Evolutionary conservation across 345 rosid species (phyloP), one percentile per base, ranked within the genome.

Genomic region (Hypericum androsaemum): DNA sequence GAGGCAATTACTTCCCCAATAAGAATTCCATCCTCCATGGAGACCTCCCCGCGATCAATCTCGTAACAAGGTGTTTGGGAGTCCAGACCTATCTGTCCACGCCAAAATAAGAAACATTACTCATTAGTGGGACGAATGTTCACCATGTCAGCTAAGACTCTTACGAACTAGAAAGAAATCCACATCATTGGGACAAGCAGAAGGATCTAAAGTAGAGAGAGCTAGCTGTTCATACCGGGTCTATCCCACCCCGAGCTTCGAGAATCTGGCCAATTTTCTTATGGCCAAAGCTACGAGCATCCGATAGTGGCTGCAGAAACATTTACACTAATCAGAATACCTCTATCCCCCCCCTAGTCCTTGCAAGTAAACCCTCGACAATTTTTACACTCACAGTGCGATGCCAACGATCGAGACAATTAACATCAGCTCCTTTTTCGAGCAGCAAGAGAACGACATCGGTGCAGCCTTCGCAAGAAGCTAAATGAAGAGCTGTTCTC

Each of bases 331-430:
- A 57, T 61, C 56, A 67, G 39, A n/a, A n/a, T 57, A 47, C 16
- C 13, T 46, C 15, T 7, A 22, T 39, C 14, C 10, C 36, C 15
- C 12, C 52, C 16, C 13, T 17, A 10, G 6, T 15, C 12, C n/a
- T n/a, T n/a, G n/a, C n/a, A n/a, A n/a, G n/a, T n/a, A n/a, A n/a
- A n/a, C n/a, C n/a, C n/a, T n/a, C n/a, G n/a, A n/a, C n/a, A n/a
- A n/a, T n/a, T n/a, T n/a, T n/a, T n/a, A n/a, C n/a, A n/a, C 88
- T 74, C 64, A 82, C 89, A 44, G 85, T 77, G 56, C 79, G 85
- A 58, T 79, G 79, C 80, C 84, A 79, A 38, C 83, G 85, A 67
- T 77, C 89, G 10, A 60, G 37, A 41, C 74, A 73, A 57, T 82
- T 75, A 22, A 77, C 85, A 55, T 67, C 74, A 53, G 89, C 83